Conservation (phyloP, 208 protist species). For the Leptomonas pyrrhocoris region DNA sequence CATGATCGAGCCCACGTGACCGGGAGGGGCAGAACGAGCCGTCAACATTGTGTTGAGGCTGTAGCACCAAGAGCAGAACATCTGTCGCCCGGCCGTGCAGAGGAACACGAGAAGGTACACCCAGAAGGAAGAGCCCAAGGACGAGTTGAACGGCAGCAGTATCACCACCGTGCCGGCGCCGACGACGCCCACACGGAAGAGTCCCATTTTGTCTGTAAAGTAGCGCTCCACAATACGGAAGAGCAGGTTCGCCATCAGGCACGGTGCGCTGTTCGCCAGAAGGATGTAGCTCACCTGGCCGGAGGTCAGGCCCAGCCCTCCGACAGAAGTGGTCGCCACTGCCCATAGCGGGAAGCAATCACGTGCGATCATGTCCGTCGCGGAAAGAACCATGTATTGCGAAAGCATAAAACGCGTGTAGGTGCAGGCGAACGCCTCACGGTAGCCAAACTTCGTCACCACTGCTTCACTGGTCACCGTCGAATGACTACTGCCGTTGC, state of each 20-base stretch:
- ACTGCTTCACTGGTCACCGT: neutral
- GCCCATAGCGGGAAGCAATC: conserved; percentile 60
- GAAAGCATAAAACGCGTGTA: conserved; percentile 56
- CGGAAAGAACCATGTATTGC: conserved; percentile 60
- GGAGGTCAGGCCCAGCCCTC: conserved; percentile 41
- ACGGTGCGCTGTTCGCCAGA: conserved; percentile 50
- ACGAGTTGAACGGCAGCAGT: conserved; percentile 26
- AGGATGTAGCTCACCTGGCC: conserved; percentile 45
- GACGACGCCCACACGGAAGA: conserved; percentile 43
- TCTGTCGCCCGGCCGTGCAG: conserved; percentile 32
- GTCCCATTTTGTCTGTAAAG: conserved; percentile 42
- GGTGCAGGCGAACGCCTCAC: conserved; percentile 38
- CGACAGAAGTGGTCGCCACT: conserved; percentile 28
- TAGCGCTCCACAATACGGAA: conserved; percentile 39
- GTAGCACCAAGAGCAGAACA: conserved; percentile 67
- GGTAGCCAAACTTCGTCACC: conserved; percentile 51
- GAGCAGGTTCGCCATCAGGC: conserved; percentile 41
- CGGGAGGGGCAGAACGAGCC: conserved; percentile 39
- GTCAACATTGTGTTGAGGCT: conserved; percentile 66
- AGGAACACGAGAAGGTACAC: conserved; percentile 38
- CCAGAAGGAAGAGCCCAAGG: neutral
- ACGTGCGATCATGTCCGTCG: conserved; percentile 36
- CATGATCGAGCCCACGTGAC: conserved; percentile 56
- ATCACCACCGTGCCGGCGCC: conserved; percentile 21
- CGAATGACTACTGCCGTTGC: too few relatives aligned